These are phyloP conservation scores for Canna indica DNA, from an alignment of 176 grass and related monocot genomes.

Conservation along the genomic window DNA sequence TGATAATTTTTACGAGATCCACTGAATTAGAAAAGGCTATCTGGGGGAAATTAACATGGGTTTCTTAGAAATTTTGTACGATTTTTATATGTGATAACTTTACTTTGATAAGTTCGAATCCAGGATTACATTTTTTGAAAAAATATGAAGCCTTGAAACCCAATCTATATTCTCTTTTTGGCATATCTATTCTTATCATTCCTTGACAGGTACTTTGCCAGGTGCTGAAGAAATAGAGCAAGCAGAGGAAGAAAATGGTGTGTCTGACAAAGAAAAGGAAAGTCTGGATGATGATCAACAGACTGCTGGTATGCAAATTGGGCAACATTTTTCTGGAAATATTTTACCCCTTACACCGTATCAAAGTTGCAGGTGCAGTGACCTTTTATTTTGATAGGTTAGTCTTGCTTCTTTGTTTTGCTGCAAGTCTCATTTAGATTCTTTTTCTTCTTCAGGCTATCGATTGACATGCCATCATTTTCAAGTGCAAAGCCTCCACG, in stretches of 20 bases:
- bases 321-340: conserved; percentile 38
- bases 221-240: conserved; percentile 53
- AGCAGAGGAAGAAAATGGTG: conserved; percentile 39
- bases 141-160: too few species aligned
- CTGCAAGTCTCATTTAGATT: conserved; percentile 1
- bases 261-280: conserved; percentile 45
- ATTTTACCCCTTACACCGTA: conserved; percentile 67
- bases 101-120: neutral
- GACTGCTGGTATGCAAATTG: conserved; percentile 37
- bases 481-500: conserved; percentile 74
- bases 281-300: conserved; percentile 40
- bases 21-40: too few species aligned
- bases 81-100: neutral
- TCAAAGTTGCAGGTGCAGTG: conserved; percentile 46
- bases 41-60: too few species aligned
- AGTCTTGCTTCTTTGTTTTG: neutral
- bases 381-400: neutral
- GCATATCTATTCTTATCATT: conserved; percentile 22
- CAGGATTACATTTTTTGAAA: too few species aligned
- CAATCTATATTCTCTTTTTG: neutral
- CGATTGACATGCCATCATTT: conserved; percentile 54
- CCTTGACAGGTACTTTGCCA: conserved; percentile 24
- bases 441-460: conserved; percentile 34
- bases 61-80: too few species aligned
- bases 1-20: neutral